Evolutionary conservation across 768 basidiomycete species (phyloP).

Genomic region (Ramaria sp.): DNA sequence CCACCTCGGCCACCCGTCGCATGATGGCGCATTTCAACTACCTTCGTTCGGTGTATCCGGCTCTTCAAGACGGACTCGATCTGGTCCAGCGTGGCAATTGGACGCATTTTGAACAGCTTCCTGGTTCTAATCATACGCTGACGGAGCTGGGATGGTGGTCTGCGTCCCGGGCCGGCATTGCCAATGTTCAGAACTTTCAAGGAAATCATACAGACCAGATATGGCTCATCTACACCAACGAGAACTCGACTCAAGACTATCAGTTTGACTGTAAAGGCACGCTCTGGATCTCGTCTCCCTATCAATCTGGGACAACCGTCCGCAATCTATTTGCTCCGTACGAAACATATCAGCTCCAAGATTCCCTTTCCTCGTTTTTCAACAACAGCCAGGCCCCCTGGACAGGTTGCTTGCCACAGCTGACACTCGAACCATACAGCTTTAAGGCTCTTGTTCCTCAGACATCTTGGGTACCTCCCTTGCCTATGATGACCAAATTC

Average conservation of each 20-base stretch:
- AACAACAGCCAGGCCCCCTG: constrained; percentile 49
- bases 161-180: constrained; percentile 54
- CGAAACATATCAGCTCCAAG: constrained; percentile 60
- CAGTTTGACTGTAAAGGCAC: constrained; percentile 43
- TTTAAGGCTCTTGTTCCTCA: constrained; percentile 75
- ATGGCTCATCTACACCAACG: constrained; percentile 82
- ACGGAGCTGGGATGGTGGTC: constrained; percentile 91
- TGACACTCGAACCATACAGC: constrained; percentile 65
- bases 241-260: constrained; percentile 64
- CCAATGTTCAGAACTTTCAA: constrained; percentile 46
- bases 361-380: constrained; percentile 56
- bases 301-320: constrained; percentile 44
- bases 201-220: constrained; percentile 57
- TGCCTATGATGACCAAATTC: constrained; percentile 70
- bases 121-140: constrained; percentile 71
- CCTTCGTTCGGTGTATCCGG: constrained; percentile 55
- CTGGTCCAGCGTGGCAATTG: constrained; percentile 79
- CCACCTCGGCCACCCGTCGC: constrained; percentile 68
- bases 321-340: constrained; percentile 77
- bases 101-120: constrained; percentile 68
- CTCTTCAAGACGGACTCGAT: constrained; percentile 80
- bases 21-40: constrained; percentile 63
- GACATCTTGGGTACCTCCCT: constrained; percentile 56
- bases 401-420: constrained; percentile 57
- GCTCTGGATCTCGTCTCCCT: constrained; percentile 78